Evolutionary conservation across 805 yeast genomes (phyloP).

Genomic region (Debaryomyces maramus): DNA sequence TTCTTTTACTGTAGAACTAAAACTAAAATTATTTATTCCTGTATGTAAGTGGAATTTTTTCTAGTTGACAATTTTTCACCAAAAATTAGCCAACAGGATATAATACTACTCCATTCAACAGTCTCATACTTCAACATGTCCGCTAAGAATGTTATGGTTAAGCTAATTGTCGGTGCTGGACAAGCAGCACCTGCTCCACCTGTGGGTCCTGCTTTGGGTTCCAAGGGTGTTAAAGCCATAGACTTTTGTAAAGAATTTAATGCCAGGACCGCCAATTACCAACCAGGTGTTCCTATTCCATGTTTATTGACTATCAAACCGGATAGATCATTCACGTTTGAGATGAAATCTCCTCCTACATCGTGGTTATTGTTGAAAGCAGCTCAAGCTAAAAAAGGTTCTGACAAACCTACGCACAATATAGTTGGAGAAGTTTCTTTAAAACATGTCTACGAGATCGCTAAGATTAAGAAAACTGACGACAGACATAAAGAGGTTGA

Average conservation of each 20-base stretch:
- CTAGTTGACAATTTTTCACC: constrained; percentile 1
- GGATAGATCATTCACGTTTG: constrained; percentile 87
- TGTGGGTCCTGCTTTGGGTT: constrained; percentile 97
- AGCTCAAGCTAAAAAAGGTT: constrained; percentile 77
- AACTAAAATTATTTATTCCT: no score
- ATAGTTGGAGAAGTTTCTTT: constrained; percentile 66
- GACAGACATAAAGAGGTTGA: constrained; percentile 70
- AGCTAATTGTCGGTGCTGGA: constrained; percentile 93
- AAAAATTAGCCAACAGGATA: no score
- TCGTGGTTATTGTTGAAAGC: constrained; percentile 82
- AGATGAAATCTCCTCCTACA: constrained; percentile 88
- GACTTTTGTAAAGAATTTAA: constrained; percentile 98
- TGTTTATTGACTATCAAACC: constrained; percentile 82
- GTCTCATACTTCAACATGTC: no score
- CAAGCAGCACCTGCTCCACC: constrained; percentile 99
- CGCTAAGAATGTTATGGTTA: constrained; percentile 69
- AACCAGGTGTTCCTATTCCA: constrained; percentile 89
- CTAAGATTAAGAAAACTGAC: constrained; percentile 88
- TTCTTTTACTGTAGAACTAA: no score
- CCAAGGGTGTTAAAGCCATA: constrained; percentile 97
- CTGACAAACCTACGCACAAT: constrained; percentile 62
- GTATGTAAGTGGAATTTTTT: no score
- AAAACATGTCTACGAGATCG: constrained; percentile 92
- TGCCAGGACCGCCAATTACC: constrained; percentile 87
- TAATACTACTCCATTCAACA: no score